phyloP scores from a whole-genome alignment of 2,329 filamentous ascomycete species.

The Huntiella abstrusa region DNA sequence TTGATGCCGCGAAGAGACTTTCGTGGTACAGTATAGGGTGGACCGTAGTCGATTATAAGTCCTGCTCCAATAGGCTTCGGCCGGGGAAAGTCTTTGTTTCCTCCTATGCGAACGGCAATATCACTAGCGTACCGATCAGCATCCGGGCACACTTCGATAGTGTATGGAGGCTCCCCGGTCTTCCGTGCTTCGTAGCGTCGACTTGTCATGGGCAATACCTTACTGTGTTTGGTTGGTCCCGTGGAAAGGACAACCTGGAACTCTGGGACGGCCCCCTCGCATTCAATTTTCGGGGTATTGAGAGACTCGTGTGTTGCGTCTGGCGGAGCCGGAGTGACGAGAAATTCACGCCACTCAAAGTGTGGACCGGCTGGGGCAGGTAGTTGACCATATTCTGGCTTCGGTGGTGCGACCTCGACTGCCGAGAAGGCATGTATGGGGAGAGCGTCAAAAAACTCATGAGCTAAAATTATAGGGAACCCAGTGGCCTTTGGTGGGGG shows the following conservation, averaged over 20 bases:
- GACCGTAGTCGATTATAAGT: conserved; percentile 90
- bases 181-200: conserved; percentile 61
- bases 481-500: conserved; percentile 36
- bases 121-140: conserved; percentile 61
- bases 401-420: conserved; percentile 23
- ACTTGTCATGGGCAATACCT: conserved; percentile 69
- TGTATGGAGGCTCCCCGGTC: conserved; percentile 35
- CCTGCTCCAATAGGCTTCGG: conserved; percentile 58
- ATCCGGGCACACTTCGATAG: conserved; percentile 83
- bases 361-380: conserved; percentile 17
- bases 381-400: not conserved
- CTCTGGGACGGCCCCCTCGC: conserved; percentile 44
- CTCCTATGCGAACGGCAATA: conserved; percentile 72
- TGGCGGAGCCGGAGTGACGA: conserved; percentile 50
- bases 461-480: conserved; percentile 82
- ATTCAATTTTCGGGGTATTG: conserved; percentile 31
- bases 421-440: conserved; percentile 92
- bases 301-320: conserved; percentile 33
- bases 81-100: conserved; percentile 36
- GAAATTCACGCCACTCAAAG: conserved; percentile 59
- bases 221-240: conserved; percentile 58
- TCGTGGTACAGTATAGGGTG: conserved; percentile 51
- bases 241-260: conserved; percentile 73
- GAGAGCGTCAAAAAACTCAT: conserved; percentile 96
- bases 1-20: conserved; percentile 85